Evolutionary conservation across 2,329 filamentous ascomycete genomes (phyloP).

Genomic region (Aureobasidium sp.): DNA sequence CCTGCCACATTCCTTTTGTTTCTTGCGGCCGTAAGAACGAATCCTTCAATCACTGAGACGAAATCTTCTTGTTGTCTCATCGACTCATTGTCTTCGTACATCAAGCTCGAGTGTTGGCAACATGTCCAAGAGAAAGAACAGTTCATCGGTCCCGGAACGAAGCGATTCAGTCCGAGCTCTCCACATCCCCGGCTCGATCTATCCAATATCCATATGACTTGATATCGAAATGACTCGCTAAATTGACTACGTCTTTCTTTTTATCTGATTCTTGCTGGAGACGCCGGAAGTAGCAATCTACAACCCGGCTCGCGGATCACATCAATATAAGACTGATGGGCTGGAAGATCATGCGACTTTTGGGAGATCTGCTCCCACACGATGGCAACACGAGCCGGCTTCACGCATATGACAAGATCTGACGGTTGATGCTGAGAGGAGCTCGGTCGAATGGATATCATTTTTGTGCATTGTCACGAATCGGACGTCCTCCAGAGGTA

Average conservation of each 20-base stretch:
- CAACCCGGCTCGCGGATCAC: not conserved
- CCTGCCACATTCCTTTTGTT: not conserved
- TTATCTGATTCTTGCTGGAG: not conserved
- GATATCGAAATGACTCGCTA: not conserved
- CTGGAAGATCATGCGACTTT: not conserved
- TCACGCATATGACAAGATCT: not conserved
- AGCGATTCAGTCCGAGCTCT: not conserved
- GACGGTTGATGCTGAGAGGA: not conserved
- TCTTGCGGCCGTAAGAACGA: not conserved
- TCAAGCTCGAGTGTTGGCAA: not conserved
- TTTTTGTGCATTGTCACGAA: not conserved
- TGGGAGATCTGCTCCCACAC: not conserved
- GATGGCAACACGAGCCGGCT: not conserved
- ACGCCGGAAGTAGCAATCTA: not conserved
- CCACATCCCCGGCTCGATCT: not conserved
- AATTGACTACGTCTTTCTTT: not conserved
- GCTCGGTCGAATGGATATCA: not conserved
- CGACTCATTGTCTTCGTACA: not conserved
- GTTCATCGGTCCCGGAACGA: constrained; percentile 9
- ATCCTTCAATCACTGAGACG: not conserved
- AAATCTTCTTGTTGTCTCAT: not conserved
- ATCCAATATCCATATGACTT: not conserved
- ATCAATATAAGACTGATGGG: not conserved
- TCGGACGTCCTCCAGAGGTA: not conserved
- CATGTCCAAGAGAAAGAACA: not conserved